A percentile compares a stretch with the other conserved stretches of the same genome.
Conservation (phyloP, 2,329 filamentous ascomycete species). For the Aureobasidium sp. region DNA sequence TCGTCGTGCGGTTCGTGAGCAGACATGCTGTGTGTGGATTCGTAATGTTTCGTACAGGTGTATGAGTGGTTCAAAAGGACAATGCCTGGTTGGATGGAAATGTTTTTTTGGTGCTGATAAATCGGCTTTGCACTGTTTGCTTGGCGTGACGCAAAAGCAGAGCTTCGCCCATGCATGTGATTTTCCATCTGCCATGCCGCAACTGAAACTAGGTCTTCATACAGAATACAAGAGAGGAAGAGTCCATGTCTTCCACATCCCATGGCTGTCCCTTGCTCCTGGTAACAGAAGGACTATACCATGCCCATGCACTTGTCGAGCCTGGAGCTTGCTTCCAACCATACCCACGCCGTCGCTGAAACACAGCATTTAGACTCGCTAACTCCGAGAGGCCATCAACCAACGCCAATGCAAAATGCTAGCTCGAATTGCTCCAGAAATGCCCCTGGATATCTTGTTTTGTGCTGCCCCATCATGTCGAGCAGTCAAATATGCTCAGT, state of each 20-base stretch:
- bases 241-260: neutral
- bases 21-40: slow-evolving; percentile 3
- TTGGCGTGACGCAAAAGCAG: slow-evolving; percentile 3
- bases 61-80: neutral
- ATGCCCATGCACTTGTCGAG: neutral
- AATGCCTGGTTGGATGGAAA: neutral
- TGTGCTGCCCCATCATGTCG: neutral
- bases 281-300: neutral
- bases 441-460: neutral
- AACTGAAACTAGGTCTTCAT: neutral
- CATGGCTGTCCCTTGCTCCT: neutral
- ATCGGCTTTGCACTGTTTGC: slow-evolving; percentile 13
- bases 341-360: neutral
- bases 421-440: neutral
- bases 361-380: neutral
- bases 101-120: slow-evolving; percentile 13
- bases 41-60: neutral
- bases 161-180: slow-evolving; percentile 4
- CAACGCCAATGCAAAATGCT: slow-evolving; percentile 2
- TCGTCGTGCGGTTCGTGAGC: slow-evolving; percentile 14
- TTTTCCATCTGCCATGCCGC: neutral
- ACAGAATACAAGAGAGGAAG: neutral
- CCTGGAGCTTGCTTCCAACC: neutral
- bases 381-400: neutral
- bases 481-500: slow-evolving; percentile 11